These are phyloP conservation scores for Umbelopsis ramanniana DNA, from an alignment of 192 early-diverging fungal genomes.

Conservation along the genomic window DNA sequence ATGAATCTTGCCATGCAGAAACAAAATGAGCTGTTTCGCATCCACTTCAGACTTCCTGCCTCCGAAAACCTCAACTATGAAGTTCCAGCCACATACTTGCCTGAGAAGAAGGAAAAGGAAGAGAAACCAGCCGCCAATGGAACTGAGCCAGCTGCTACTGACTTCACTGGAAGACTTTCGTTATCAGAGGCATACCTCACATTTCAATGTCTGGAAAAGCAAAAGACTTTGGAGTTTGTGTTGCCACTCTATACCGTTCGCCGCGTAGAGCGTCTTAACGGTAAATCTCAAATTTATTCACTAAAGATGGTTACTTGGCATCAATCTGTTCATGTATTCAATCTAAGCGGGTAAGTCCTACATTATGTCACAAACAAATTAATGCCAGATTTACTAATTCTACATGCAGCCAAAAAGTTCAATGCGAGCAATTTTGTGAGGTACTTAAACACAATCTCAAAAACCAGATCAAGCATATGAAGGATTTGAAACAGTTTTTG, in stretches of 20 bases:
- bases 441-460: conserved; percentile 74
- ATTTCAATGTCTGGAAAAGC: conserved; percentile 69
- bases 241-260: conserved; percentile 91
- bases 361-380: not conserved
- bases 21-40: conserved; percentile 75
- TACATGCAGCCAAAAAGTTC: conserved; percentile 54
- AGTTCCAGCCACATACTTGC: conserved; percentile 39
- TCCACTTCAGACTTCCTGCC: conserved; percentile 77
- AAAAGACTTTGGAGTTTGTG: conserved; percentile 47
- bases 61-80: conserved; percentile 77
- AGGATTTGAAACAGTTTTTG: conserved; percentile 77
- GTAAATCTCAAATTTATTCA: conserved; percentile 63
- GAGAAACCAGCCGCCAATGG: not conserved
- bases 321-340: conserved; percentile 85
- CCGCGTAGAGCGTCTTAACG: conserved; percentile 86
- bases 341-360: conserved; percentile 50
- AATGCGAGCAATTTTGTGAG: conserved; percentile 83
- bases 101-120: not conserved
- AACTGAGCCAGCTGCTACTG: conserved; percentile 2
- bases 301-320: conserved; percentile 92
- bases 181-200: conserved; percentile 89
- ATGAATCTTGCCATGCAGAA: conserved; percentile 76
- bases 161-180: conserved; percentile 72
- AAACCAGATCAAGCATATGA: conserved; percentile 74
- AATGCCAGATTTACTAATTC: not conserved